These are phyloP conservation scores for Rhizodiscina lignyota DNA, from an alignment of 495 filamentous ascomycete genomes.

Conservation along the genomic window DNA sequence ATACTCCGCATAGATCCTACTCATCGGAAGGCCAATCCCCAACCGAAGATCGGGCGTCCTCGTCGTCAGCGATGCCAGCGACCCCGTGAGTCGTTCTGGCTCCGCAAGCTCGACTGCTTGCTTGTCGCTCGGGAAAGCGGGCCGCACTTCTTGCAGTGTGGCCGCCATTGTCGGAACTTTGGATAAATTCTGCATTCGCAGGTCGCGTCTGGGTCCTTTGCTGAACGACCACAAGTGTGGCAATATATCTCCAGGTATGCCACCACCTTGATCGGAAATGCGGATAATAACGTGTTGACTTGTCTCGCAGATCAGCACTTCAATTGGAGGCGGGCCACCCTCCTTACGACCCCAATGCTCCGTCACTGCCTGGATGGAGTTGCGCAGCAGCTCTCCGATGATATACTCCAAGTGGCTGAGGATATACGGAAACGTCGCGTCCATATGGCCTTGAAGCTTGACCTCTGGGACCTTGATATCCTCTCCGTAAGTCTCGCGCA, in stretches of 20 bases:
- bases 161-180: slow-evolving; percentile 87
- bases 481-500: slow-evolving; percentile 52
- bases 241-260: slow-evolving; percentile 69
- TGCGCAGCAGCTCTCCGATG: slow-evolving; percentile 84
- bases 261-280: slow-evolving; percentile 88
- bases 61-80: slow-evolving; percentile 59
- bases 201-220: slow-evolving; percentile 64
- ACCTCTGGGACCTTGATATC: slow-evolving; percentile 60
- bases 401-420: slow-evolving; percentile 94
- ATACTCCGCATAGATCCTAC: slow-evolving; percentile 92
- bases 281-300: slow-evolving; percentile 92
- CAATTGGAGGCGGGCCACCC: slow-evolving; percentile 56
- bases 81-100: slow-evolving; percentile 15
- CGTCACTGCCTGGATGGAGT: slow-evolving; percentile 81
- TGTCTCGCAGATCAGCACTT: slow-evolving; percentile 88
- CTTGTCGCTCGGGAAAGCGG: not conserved
- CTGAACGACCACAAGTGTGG: slow-evolving; percentile 91
- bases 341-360: slow-evolving; percentile 39
- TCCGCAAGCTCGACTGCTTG: slow-evolving; percentile 1
- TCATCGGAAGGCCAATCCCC: slow-evolving; percentile 89
- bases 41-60: slow-evolving; percentile 76
- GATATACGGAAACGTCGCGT: slow-evolving; percentile 91
- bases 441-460: slow-evolving; percentile 67
- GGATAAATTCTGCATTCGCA: slow-evolving; percentile 61
- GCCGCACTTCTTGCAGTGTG: slow-evolving; percentile 71